Base-by-base conservation (phyloP, 208 protist species). In the Endotrypanum monterogeii region DNA sequence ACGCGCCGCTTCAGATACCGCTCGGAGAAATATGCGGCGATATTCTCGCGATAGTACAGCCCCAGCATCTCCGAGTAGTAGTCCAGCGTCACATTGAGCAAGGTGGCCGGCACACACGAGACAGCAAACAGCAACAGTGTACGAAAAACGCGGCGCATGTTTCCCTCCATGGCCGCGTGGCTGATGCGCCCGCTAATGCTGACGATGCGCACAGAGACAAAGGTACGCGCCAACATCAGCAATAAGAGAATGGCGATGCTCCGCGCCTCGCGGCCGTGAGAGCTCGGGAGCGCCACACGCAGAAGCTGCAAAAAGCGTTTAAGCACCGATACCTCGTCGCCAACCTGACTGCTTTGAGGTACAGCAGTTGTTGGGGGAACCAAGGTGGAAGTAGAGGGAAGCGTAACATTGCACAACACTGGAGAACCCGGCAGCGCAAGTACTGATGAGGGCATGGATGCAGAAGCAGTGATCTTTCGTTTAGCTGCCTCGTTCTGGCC, bases 1-100 rank as follows among this genome's bases (percentile, higher is more conserved):
- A 92, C 86, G 23, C 85, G 79, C 28, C 69, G 57, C 48, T 82
- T 83, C 63, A 94, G 55, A 74, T 96, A 96, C 18, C 83, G 83
- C 4, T 72, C 30, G 61, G 84, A 76, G 67, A 95, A 82, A 78
- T 90, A 85, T n/a, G 65, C 25, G 30, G 82, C 79, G 54, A 96
- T 37, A 66, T 94, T 94, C 28, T 83, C 72, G 44, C 89, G 87
- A 44, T 91, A 85, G 67, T 78, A 81, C 57, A 96, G 70, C 30
- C 83, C 76, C 55, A 94, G 77, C 46, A 88, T 32, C 67, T 88
- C 81, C 14, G 58, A 54, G 62, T 78, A 83, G 79, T 94, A 95
- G 46, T 83, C 79, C 32, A 93, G 55, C 28, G 82, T 83, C 55
- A 78, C 84, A 74, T 94, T 82, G 28, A 92, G 65, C 32, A 92